Conservation (phyloP, 2,329 filamentous ascomycete species). For the Magnaporthales sp. region DNA sequence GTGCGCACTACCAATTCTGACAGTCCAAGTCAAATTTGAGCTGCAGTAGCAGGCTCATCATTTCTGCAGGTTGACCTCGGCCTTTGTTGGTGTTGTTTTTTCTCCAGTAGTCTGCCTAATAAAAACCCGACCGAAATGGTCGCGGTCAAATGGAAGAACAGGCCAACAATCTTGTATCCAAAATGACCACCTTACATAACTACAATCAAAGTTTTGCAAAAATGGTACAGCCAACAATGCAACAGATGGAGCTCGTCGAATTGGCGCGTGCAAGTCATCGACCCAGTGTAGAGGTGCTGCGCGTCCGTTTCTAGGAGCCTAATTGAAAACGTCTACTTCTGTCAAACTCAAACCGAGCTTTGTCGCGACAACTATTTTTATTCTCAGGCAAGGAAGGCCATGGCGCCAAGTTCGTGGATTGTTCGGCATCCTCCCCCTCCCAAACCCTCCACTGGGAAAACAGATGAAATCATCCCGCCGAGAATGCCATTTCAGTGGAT, state of each 20-base stretch:
- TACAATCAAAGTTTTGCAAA: neutral
- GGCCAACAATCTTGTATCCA: neutral
- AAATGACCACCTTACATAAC: neutral
- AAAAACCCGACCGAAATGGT: neutral
- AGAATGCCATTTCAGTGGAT: neutral
- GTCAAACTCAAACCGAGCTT: neutral
- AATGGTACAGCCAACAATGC: neutral
- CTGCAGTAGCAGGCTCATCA: neutral
- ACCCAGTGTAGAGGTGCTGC: neutral
- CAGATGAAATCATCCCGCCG: neutral
- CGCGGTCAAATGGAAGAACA: neutral
- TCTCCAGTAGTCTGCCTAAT: neutral
- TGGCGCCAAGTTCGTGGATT: neutral
- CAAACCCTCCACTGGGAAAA: neutral
- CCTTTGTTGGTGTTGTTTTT: neutral
- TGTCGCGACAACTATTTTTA: neutral
- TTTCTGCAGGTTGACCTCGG: neutral
- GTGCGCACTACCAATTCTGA: neutral
- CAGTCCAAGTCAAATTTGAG: neutral
- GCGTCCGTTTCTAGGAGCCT: neutral
- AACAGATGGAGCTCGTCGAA: neutral
- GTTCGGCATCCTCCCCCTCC: neutral
- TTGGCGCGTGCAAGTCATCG: neutral
- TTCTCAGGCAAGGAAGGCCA: neutral
- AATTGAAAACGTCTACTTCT: neutral